phyloP scores from a whole-genome alignment of 2,329 filamentous ascomycete species.

The Ceratocystis variospora region DNA sequence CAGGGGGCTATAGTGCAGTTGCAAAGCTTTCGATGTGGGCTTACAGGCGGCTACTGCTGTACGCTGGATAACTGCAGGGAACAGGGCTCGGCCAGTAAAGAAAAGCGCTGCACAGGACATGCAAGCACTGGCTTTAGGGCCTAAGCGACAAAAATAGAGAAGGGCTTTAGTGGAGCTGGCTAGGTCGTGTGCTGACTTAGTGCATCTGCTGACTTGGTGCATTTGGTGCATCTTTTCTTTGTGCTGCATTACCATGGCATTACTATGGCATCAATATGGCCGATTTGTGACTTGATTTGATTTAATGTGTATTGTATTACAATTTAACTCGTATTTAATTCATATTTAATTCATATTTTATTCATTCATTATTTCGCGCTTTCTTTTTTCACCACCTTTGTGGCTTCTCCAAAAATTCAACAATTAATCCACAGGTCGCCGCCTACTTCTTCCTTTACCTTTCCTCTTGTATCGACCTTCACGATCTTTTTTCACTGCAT shows the following conservation, averaged over 20 bases:
- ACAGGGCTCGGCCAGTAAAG: neutral
- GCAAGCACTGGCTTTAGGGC: no score
- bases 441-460: neutral
- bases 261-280: neutral
- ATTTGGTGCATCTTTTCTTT: neutral
- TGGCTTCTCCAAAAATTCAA: neutral
- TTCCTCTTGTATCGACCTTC: neutral
- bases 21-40: no score
- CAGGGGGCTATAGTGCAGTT: neutral
- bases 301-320: neutral
- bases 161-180: no score
- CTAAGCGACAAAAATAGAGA: no score
- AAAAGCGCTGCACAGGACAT: no score
- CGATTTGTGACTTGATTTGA: neutral
- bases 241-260: neutral
- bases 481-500: neutral
- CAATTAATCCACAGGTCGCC: neutral
- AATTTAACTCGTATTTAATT: neutral
- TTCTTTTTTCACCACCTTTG: neutral
- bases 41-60: neutral
- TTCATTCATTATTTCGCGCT: neutral
- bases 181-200: no score
- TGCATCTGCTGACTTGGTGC: no score
- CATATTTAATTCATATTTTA: neutral
- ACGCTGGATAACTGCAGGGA: neutral